phyloP scores from a whole-genome alignment of 1,284 basidiomycete genomes.

The Cystobasidium sp. region DNA sequence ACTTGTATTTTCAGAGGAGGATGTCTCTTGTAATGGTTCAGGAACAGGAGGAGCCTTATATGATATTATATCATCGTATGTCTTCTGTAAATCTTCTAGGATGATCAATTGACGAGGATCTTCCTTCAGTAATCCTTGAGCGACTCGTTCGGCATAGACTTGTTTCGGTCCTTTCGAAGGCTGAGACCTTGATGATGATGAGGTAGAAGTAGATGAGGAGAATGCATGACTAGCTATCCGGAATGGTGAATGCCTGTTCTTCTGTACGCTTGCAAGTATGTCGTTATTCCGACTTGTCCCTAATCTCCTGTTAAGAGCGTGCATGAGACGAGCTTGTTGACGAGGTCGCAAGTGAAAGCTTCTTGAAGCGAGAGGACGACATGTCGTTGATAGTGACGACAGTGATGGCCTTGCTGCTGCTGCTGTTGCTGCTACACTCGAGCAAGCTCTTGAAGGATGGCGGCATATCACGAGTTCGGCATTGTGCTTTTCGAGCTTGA shows the following conservation, averaged over 20 bases:
- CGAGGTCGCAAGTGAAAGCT: slow-evolving; percentile 11
- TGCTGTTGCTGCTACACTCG: background rate
- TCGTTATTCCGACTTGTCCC: slow-evolving; percentile 3
- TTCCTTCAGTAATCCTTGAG: slow-evolving; percentile 69
- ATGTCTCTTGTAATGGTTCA: slow-evolving; percentile 54
- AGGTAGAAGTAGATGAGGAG: background rate
- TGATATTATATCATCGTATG: slow-evolving; percentile 72
- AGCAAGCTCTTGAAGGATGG: background rate
- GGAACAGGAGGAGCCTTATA: slow-evolving; percentile 74
- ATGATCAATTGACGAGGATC: slow-evolving; percentile 86
- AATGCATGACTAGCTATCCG: background rate
- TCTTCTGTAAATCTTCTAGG: slow-evolving; percentile 75
- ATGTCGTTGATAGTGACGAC: background rate
- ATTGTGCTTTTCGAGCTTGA: too few species aligned
- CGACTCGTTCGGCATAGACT: slow-evolving; percentile 76
- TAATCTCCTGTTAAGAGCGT: background rate
- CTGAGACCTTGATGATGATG: background rate
- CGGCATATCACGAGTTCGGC: background rate
- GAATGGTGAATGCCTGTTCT: too few species aligned
- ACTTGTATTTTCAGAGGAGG: slow-evolving; percentile 11
- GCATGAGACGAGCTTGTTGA: slow-evolving; percentile 7
- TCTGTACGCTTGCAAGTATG: too few species aligned
- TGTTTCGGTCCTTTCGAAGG: slow-evolving; percentile 61
- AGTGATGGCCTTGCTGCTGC: background rate
- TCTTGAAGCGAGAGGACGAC: too few species aligned